Base-by-base conservation (phyloP, 2,329 filamentous ascomycete genomes). In the Ophiognomonia clavigignenti-juglandacearum region DNA sequence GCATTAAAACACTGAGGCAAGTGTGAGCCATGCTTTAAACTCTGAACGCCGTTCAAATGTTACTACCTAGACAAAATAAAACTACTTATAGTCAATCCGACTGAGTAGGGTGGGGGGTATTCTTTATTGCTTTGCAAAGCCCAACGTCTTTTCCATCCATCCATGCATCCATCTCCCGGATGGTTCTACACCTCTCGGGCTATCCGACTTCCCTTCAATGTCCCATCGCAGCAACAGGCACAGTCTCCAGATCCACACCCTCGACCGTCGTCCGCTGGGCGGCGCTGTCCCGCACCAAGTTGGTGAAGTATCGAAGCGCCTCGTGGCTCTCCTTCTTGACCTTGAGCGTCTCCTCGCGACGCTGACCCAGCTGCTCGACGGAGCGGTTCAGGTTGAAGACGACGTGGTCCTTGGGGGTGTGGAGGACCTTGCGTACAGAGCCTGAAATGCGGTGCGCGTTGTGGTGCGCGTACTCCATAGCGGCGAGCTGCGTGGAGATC, bases 391-490 rank as follows among this genome's bases (percentile, higher is more conserved):
- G 78, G 43, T 86, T 84, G 36, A 89, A 83, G 45, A 90, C 85
- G 7, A 98, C 79, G 58, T 89, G 90, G 60, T 92, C 86, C 2
- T 91, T 88, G 1, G 93, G 93, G 58, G 87, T 83, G 50, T 88
- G 88, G 32, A 98, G 80, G 8, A 96, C 89, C 62, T 90, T 88
- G 56, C 92, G 88, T 35, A 96, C 89, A 45, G 95, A 86, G 22
- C 81, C 77, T 19, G 88, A 85, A 59, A 98, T 95, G 45, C 93
- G 87, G 16, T 78, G 74, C 37, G 90, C 82, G 70, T 98, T 98
- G 55, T 80, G 70, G 66, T 98, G 93, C 1, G 93, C 88, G 62
- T 97, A 98, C 69, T 98, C 93, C 60, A 96, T 82, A 16, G 86
- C 78, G 7, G 79, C 72, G 31, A 98, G 82, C 59, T 90, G 88